A percentile compares a stretch with the other conserved stretches of the same genome.
Evolutionary conservation across 2,329 filamentous ascomycete species (phyloP).

Genomic region (Botrytis hyacinthi): DNA sequence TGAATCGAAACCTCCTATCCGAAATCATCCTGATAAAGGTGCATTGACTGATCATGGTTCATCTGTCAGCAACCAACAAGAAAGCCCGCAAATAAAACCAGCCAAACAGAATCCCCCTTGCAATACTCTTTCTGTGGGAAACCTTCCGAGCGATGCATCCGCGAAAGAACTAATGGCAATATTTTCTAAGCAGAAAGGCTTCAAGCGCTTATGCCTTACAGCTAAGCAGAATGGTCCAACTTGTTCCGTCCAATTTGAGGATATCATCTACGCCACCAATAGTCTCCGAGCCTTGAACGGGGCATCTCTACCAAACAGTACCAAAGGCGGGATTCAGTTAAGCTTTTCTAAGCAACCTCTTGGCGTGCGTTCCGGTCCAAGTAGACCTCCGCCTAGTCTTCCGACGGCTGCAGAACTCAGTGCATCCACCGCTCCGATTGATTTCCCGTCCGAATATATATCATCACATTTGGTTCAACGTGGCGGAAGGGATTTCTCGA

Average conservation of each 20-base stretch:
- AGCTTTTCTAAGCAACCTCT: constrained; percentile 98
- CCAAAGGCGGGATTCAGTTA: constrained; percentile 89
- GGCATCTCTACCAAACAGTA: constrained; percentile 79
- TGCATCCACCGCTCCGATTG: constrained; percentile 51
- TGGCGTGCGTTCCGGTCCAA: constrained; percentile 75
- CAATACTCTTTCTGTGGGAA: constrained; percentile 97
- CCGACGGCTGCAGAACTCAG: too few relatives aligned
- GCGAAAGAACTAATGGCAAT: constrained; percentile 93
- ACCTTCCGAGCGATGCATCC: constrained; percentile 85
- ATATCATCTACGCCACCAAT: constrained; percentile 87
- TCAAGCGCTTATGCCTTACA: constrained; percentile 90
- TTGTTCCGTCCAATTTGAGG: constrained; percentile 99
- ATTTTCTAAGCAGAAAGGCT: constrained; percentile 90
- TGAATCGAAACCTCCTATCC: too few relatives aligned
- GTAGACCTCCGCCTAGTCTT: constrained; percentile 77
- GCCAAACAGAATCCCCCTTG: constrained; percentile 94
- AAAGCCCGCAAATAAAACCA: too few relatives aligned
- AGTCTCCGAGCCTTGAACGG: constrained; percentile 88
- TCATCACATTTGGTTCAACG: too few relatives aligned
- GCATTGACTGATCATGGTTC: too few relatives aligned
- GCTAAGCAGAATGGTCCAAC: constrained; percentile 95
- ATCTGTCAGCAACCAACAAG: too few relatives aligned
- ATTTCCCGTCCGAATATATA: constrained; percentile 19
- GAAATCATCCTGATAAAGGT: too few relatives aligned
- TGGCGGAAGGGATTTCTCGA: too few relatives aligned